phyloP scores from a whole-genome alignment of 352 stramenopile genomes.

The Phytophthora pinifolia region DNA sequence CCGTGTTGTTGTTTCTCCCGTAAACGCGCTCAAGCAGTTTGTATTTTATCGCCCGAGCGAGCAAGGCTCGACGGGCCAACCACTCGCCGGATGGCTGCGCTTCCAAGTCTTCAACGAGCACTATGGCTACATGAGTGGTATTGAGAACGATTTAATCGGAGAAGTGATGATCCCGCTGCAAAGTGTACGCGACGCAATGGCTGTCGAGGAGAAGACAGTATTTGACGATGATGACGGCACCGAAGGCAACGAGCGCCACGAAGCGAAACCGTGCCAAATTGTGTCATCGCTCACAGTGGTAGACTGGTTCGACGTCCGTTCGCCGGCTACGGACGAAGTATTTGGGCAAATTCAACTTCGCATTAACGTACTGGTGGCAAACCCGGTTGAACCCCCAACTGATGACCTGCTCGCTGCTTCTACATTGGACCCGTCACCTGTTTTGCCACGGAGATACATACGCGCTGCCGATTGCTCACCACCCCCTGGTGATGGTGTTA shows the following conservation, averaged over 20 bases:
- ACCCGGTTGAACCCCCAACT: constrained; percentile 35
- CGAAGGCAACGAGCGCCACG: constrained; percentile 21
- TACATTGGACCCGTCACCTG: constrained; percentile 15
- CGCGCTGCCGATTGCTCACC: constrained; percentile 44
- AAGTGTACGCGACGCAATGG: constrained; percentile 65
- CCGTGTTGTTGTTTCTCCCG: constrained; percentile 56
- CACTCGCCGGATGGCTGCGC: constrained; percentile 63
- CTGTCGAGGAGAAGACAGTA: constrained; percentile 58
- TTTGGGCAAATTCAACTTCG: constrained; percentile 76
- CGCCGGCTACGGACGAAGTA: constrained; percentile 52
- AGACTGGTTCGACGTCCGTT: constrained; percentile 81
- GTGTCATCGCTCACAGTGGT: constrained; percentile 70
- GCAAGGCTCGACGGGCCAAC: constrained; percentile 23
- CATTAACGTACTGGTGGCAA: constrained; percentile 68
- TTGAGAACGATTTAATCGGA: constrained; percentile 74
- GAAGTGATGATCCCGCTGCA: constrained; percentile 74
- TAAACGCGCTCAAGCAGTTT: constrained; percentile 80
- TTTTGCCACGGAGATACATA: constrained; percentile 34
- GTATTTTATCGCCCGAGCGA: constrained; percentile 64
- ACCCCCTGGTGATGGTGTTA: constrained; percentile 33
- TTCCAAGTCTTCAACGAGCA: constrained; percentile 78
- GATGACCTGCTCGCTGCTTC: constrained; percentile 19
- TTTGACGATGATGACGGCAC: constrained; percentile 32
- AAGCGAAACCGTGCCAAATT: constrained; percentile 32
- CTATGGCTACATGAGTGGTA: constrained; percentile 75